Evolutionary conservation across 495 filamentous ascomycete genomes (phyloP).

Genomic region (Daldinia vernicosa): DNA sequence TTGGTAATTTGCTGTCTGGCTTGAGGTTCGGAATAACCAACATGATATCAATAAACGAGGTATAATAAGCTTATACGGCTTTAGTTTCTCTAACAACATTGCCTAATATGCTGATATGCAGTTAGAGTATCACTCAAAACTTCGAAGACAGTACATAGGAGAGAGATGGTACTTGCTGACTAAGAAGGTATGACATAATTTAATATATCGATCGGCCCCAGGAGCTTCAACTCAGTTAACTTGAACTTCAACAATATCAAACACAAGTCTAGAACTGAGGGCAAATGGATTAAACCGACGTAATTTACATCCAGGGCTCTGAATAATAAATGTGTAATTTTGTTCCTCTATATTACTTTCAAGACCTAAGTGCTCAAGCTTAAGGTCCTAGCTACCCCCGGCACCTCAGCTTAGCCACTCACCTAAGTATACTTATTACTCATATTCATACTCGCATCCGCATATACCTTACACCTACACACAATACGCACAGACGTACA

Average conservation of each 20-base stretch:
- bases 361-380: neutral
- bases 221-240: neutral
- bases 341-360: neutral
- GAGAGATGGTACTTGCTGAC: constrained; percentile 11
- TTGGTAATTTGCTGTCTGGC: neutral
- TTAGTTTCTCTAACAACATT: too few relatives aligned
- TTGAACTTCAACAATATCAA: neutral
- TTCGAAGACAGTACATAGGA: too few relatives aligned
- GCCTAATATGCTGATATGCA: too few relatives aligned
- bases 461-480: neutral
- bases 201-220: neutral
- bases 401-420: neutral
- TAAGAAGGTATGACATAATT: constrained; percentile 36
- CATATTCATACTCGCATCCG: neutral
- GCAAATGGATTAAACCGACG: neutral
- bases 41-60: neutral
- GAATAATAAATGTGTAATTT: too few relatives aligned
- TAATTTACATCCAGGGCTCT: too few relatives aligned
- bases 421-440: neutral
- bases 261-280: neutral
- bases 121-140: too few relatives aligned
- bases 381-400: neutral
- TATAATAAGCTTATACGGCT: too few relatives aligned
- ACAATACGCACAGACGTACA: neutral
- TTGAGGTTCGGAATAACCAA: neutral